phyloP scores from a whole-genome alignment of 1,284 basidiomycete species.

The Irpex sp. region DNA sequence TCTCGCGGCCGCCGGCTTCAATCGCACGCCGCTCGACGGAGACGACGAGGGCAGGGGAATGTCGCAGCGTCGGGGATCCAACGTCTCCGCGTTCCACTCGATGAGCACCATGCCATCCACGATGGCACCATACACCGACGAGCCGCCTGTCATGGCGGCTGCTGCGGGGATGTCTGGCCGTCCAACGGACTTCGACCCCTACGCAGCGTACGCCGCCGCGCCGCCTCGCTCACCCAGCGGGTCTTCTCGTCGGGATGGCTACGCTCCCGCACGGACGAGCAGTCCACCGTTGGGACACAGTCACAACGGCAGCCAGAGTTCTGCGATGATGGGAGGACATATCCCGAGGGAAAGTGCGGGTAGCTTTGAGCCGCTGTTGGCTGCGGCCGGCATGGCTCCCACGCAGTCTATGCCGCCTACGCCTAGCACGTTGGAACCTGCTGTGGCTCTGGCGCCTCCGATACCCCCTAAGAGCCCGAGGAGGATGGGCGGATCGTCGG shows the following conservation, averaged over 20 bases:
- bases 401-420: constrained; percentile 18
- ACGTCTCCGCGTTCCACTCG: constrained; percentile 14
- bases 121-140: constrained; percentile 17
- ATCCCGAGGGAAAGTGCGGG: constrained; percentile 50
- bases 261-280: constrained; percentile 40
- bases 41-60: constrained; percentile 43
- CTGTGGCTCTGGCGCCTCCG: constrained; percentile 23
- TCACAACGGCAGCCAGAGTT: constrained; percentile 26
- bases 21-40: constrained; percentile 63
- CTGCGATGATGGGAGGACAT: constrained; percentile 30
- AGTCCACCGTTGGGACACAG: constrained; percentile 40
- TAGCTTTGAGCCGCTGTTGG: constrained; percentile 63
- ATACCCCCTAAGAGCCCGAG: constrained; percentile 44
- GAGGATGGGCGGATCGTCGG: constrained; percentile 14
- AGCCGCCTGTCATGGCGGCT: constrained; percentile 27
- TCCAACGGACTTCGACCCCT: constrained; percentile 48
- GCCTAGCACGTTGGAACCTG: constrained; percentile 17
- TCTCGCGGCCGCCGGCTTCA: constrained; percentile 62
- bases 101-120: constrained; percentile 17
- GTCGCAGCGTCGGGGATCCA: constrained; percentile 24
- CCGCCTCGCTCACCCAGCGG: constrained; percentile 28
- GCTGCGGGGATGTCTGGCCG: constrained; percentile 13
- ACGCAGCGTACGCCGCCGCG: constrained; percentile 40
- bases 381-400: constrained; percentile 25
- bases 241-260: constrained; percentile 32